Evolutionary conservation across 2,329 filamentous ascomycete genomes (phyloP).

Genomic region (Fusarium armeniacum): DNA sequence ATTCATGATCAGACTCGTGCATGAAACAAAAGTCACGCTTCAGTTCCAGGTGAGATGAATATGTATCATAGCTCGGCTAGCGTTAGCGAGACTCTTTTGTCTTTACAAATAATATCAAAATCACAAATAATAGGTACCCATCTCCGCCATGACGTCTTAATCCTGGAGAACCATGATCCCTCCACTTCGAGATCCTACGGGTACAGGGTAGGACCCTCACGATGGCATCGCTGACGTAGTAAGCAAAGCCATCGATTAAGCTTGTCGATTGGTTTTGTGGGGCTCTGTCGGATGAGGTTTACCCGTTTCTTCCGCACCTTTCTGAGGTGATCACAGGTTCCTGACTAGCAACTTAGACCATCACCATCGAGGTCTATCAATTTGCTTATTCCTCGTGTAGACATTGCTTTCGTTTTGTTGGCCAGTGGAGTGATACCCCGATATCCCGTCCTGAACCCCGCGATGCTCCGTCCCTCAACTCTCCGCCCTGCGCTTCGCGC

Average conservation of each 20-base stretch:
- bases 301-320: slow-evolving; percentile 35
- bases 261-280: slow-evolving; percentile 23
- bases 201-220: slow-evolving; percentile 37
- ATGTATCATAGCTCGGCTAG: slow-evolving; percentile 2
- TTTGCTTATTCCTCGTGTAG: neutral
- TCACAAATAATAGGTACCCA: neutral
- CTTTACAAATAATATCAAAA: neutral
- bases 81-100: neutral
- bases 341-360: slow-evolving; percentile 22
- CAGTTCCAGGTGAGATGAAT: neutral
- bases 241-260: slow-evolving; percentile 15
- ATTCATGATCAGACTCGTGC: neutral
- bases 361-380: slow-evolving; percentile 19
- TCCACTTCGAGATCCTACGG: neutral
- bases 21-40: slow-evolving; percentile 4
- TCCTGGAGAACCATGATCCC: neutral
- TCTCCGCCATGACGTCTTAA: slow-evolving; percentile 5
- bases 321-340: slow-evolving; percentile 12
- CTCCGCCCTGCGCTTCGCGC: slow-evolving; percentile 51
- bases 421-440: slow-evolving; percentile 9
- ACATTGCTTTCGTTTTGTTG: slow-evolving; percentile 1
- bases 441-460: slow-evolving; percentile 21
- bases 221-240: slow-evolving; percentile 41
- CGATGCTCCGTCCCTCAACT: slow-evolving; percentile 52
- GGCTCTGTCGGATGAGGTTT: slow-evolving; percentile 33